phyloP scores from a whole-genome alignment of 805 yeast species.

The Kuraishia piskuri region DNA sequence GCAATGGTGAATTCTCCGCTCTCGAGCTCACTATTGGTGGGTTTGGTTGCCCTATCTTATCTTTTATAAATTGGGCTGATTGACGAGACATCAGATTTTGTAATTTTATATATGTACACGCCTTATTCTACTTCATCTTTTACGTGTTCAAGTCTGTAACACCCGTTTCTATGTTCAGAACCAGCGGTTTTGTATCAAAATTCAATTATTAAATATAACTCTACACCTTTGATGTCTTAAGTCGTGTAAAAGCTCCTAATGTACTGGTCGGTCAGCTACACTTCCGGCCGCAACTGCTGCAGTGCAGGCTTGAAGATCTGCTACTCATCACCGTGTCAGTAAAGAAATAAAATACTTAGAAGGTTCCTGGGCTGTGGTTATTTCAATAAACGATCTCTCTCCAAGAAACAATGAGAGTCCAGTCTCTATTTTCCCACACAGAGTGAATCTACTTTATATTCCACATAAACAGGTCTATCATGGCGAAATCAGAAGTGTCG shows the following conservation, averaged over 20 bases:
- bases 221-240: not conserved
- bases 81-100: no score
- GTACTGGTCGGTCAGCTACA: constrained; percentile 1
- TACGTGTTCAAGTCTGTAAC: not conserved
- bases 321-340: not conserved
- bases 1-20: not conserved
- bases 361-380: no score
- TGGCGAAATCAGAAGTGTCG: not conserved
- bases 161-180: not conserved
- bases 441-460: no score
- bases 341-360: not conserved
- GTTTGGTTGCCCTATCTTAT: not conserved
- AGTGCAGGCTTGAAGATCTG: not conserved
- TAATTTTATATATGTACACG: no score
- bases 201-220: no score
- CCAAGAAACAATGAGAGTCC: not conserved
- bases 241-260: not conserved
- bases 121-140: no score
- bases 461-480: not conserved
- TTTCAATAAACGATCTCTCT: no score
- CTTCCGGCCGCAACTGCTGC: not conserved
- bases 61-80: not conserved
- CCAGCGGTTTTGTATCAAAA: not conserved
- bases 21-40: not conserved
- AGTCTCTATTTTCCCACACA: no score